Percentiles rank a stretch among this genome's conserved stretches.
Conservation (phyloP, 2,329 filamentous ascomycete species). For the Coniella lustricola region DNA sequence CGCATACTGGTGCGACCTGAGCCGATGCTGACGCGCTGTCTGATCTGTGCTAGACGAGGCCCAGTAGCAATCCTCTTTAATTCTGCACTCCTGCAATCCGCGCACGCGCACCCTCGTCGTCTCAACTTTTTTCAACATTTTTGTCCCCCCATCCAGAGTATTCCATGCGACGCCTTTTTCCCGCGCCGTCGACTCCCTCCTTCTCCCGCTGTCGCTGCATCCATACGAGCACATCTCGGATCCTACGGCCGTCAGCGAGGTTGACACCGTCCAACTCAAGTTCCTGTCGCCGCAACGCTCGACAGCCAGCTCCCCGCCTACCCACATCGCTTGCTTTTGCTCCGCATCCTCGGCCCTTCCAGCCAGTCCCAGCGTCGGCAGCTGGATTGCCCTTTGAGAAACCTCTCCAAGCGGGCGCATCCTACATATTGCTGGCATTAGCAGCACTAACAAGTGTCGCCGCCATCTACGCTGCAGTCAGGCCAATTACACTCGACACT, state of each 20-base stretch:
- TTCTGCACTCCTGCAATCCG: constrained; percentile 3
- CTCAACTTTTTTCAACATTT: not conserved
- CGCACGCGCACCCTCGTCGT: not conserved
- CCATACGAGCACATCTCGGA: constrained; percentile 2
- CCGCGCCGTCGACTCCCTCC: constrained; percentile 3
- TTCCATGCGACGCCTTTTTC: constrained; percentile 10
- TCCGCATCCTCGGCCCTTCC: not conserved
- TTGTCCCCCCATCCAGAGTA: not conserved
- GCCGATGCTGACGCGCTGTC: constrained; percentile 9
- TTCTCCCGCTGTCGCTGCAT: constrained; percentile 1
- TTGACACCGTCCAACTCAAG: not conserved
- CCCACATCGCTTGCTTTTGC: not conserved
- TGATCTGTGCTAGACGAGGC: constrained; percentile 1
- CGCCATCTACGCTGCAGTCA: constrained; percentile 2
- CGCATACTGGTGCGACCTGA: not conserved
- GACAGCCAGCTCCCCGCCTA: not conserved
- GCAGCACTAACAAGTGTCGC: constrained; percentile 2
- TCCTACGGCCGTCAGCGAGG: not conserved
- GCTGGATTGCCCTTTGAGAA: not conserved
- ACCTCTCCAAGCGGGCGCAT: constrained; percentile 12
- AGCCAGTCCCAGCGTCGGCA: not conserved
- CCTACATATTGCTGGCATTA: constrained; percentile 1
- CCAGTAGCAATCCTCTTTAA: not conserved
- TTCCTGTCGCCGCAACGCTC: not conserved
- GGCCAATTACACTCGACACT: not conserved